Percentiles rank a stretch among this genome's conserved stretches.
Evolutionary conservation across 1,284 basidiomycete species (phyloP).

Genomic region (Earliella scabrosa): DNA sequence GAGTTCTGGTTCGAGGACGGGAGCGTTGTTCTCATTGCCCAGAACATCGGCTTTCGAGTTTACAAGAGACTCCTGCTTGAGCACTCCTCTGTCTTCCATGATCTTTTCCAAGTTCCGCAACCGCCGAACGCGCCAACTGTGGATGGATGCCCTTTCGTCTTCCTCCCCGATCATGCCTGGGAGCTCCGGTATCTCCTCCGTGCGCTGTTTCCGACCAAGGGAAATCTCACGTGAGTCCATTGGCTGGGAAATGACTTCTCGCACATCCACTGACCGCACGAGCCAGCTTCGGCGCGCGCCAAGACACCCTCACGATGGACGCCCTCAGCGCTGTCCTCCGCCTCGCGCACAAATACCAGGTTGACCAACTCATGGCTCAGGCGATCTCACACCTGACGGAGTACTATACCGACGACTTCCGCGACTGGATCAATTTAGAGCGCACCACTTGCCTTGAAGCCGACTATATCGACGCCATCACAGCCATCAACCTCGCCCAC

Average conservation of each 20-base stretch:
- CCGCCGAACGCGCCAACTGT: neutral
- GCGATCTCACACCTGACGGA: constrained; percentile 13
- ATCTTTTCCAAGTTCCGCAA: constrained; percentile 26
- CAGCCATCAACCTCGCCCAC: constrained; percentile 15
- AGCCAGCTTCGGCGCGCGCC: neutral
- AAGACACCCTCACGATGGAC: constrained; percentile 5
- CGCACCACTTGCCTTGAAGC: neutral
- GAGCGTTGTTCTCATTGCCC: constrained; percentile 27
- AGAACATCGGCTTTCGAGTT: constrained; percentile 22
- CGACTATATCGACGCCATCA: constrained; percentile 7
- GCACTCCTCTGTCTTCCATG: constrained; percentile 27
- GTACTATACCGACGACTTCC: constrained; percentile 13
- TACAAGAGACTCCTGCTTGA: constrained; percentile 21
- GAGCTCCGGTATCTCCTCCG: constrained; percentile 8
- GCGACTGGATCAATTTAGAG: constrained; percentile 3
- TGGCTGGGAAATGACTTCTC: neutral
- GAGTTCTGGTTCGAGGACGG: constrained; percentile 31
- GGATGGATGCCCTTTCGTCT: constrained; percentile 10
- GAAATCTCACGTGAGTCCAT: constrained; percentile 5
- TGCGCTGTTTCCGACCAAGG: constrained; percentile 10
- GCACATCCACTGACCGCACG: neutral
- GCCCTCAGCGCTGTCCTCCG: constrained; percentile 4
- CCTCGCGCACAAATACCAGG: constrained; percentile 23
- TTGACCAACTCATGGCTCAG: constrained; percentile 12
- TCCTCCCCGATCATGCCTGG: constrained; percentile 4